Base-by-base conservation (phyloP, 116 monocot genomes). In the Trichopus zeylanicus region DNA sequence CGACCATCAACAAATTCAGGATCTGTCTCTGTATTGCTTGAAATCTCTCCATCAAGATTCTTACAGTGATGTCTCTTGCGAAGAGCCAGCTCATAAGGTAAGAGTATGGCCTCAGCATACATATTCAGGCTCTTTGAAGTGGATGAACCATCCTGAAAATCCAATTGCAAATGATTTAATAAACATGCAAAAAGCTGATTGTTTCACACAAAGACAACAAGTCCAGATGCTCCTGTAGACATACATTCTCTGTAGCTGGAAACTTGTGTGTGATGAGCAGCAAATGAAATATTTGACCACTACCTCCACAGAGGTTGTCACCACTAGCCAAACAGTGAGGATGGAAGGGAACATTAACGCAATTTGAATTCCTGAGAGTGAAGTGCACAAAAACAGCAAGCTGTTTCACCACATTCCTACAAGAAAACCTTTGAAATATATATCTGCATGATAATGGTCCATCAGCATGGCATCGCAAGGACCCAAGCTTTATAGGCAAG, bases 191-290 rank as follows among this genome's bases (percentile, higher is more conserved):
- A 55, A 38, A 42, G 42, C n/a, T 42, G 42, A 42, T 42, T n/a
- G n/a, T 42, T n/a, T n/a, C n/a, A n/a, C n/a, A n/a, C n/a, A n/a
- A n/a, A n/a, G n/a, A n/a, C n/a, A n/a, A n/a, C n/a, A n/a, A n/a
- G n/a, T n/a, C n/a, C n/a, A n/a, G n/a, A n/a, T 29, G 58, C 57
- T 9, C 48, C 42, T 26, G 30, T 32, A 30, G 42, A 60, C 83
- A 59, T 77, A 87, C 95, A 75, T 69, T 65, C 38, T 57, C n/a
- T 32, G 20, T 67, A 18, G 64, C 52, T 55, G 87, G 81, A 73
- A 87, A 91, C 62, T 87, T 91, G 59, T 97, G 97, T 31, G 87
- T 65, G 51, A 91, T 59, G 59, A 75, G 49, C 27, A 97, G 53
- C 35, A 97, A 57, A 22, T 87, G 81, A 70, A 73, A 73, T 35